Evolutionary conservation across 345 rosid species (phyloP).

Genomic region (Rhodamnia rubescens): DNA sequence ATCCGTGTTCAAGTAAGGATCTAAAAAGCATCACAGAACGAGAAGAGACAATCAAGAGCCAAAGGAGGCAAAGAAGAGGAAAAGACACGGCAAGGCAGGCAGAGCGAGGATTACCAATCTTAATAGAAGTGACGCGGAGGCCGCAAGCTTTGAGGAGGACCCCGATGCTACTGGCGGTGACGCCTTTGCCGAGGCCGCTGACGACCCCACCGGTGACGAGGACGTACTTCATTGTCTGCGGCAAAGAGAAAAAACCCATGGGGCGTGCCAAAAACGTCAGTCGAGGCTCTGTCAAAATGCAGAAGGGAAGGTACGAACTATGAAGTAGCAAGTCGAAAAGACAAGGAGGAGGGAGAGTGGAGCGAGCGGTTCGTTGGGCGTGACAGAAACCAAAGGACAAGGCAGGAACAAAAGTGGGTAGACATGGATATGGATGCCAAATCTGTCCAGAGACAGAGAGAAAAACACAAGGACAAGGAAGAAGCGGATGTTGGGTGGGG

Average conservation of each 20-base stretch:
- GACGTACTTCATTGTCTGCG: conserved; percentile 37
- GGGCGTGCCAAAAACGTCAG: background rate
- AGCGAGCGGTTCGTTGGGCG: background rate
- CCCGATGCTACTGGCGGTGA: conserved; percentile 51
- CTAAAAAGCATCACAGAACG: conserved; percentile 18
- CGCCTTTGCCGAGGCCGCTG: conserved; percentile 57
- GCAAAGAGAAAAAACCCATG: background rate
- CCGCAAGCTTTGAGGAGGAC: conserved; percentile 65
- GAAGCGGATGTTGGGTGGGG: background rate
- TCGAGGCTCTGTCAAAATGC: background rate
- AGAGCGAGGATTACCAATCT: conserved; percentile 36
- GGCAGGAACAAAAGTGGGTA: background rate
- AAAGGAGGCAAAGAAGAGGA: background rate
- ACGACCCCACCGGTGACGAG: conserved; percentile 52
- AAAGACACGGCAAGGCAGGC: background rate
- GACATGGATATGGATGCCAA: background rate
- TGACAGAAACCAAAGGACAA: background rate
- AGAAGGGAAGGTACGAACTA: background rate
- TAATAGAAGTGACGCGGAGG: conserved; percentile 69
- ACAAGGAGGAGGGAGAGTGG: background rate
- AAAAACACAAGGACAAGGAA: background rate
- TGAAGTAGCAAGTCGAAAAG: background rate
- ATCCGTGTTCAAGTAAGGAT: conserved; percentile 89
- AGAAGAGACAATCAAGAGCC: background rate
- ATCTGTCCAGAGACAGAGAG: background rate